Evolutionary conservation across 1,284 basidiomycete species (phyloP).

Genomic region (Mycena sp.): DNA sequence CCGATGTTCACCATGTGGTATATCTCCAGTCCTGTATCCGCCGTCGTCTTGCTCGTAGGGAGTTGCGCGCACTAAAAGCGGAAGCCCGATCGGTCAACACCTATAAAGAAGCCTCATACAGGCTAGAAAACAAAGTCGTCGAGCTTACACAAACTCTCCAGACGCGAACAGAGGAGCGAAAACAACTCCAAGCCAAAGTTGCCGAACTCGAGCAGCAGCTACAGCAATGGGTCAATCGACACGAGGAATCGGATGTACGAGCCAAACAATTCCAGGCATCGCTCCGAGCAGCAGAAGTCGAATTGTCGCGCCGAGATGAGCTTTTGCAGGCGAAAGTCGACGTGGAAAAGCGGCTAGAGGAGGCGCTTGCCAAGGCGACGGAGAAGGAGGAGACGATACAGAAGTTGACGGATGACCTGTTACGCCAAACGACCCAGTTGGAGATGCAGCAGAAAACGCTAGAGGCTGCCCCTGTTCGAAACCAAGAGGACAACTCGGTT

Average conservation of each 20-base stretch:
- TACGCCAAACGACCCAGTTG: constrained; percentile 78
- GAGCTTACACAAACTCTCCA: constrained; percentile 98
- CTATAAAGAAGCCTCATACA: constrained; percentile 99
- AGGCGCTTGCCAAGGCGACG: constrained; percentile 75
- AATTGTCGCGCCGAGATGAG: constrained; percentile 80
- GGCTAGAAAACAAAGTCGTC: constrained; percentile 98
- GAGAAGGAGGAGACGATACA: constrained; percentile 90
- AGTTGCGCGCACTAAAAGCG: constrained; percentile 84
- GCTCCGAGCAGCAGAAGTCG: constrained; percentile 78
- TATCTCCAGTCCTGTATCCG: constrained; percentile 94
- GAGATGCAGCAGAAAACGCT: constrained; percentile 82
- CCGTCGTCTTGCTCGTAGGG: constrained; percentile 86
- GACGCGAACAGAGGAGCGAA: constrained; percentile 92
- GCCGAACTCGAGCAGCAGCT: constrained; percentile 87
- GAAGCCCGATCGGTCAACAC: constrained; percentile 98
- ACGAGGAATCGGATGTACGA: constrained; percentile 88
- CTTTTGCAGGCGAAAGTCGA: constrained; percentile 82
- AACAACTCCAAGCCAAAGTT: constrained; percentile 82
- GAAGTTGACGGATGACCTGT: constrained; percentile 83
- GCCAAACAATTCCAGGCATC: constrained; percentile 81
- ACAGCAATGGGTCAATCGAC: constrained; percentile 84
- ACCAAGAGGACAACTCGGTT: constrained; percentile 84
- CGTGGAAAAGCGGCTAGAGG: constrained; percentile 85
- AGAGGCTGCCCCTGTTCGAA: constrained; percentile 67
- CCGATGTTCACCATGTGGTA: constrained; percentile 80